Evolutionary conservation across 345 rosid species (phyloP).

Genomic region (Acer negundo): DNA sequence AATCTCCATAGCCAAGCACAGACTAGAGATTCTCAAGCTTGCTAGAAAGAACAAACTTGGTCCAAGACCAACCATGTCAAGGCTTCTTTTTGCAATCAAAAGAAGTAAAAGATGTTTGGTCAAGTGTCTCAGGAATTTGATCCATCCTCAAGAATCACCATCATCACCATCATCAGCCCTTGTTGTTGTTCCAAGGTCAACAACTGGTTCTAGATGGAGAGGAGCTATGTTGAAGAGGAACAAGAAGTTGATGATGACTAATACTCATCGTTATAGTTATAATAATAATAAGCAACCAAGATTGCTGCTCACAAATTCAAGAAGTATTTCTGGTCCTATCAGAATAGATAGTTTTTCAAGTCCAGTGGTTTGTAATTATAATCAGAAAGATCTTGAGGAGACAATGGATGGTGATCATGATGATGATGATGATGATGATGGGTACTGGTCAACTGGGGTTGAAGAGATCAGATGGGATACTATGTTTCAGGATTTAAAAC

Average conservation of each 20-base stretch:
- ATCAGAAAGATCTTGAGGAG: slow-evolving; percentile 39
- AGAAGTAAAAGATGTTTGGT: slow-evolving; percentile 56
- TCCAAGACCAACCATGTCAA: slow-evolving; percentile 40
- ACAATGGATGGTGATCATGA: slow-evolving; percentile 15
- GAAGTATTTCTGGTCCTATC: slow-evolving; percentile 35
- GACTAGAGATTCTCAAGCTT: slow-evolving; percentile 91
- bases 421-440: slow-evolving; percentile 27
- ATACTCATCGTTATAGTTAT: too few species aligned
- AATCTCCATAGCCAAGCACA: slow-evolving; percentile 87
- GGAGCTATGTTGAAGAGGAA: slow-evolving; percentile 71
- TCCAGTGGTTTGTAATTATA: slow-evolving; percentile 40
- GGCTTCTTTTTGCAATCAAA: slow-evolving; percentile 59
- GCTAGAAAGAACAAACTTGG: slow-evolving; percentile 52
- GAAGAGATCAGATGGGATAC: slow-evolving; percentile 89
- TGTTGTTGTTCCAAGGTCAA: slow-evolving; percentile 51
- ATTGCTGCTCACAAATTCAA: slow-evolving; percentile 66
- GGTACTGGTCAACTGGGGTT: slow-evolving; percentile 52
- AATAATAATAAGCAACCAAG: slow-evolving; percentile 38
- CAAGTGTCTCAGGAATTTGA: slow-evolving; percentile 50
- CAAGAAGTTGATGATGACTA: slow-evolving; percentile 43
- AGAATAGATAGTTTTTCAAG: slow-evolving; percentile 48
- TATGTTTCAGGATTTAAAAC: slow-evolving; percentile 91
- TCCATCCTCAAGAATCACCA: slow-evolving; percentile 39
- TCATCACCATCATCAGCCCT: slow-evolving; percentile 37
- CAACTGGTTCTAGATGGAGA: slow-evolving; percentile 54